Base-by-base conservation (phyloP, 495 filamentous ascomycete species). In the Talaromyces ruber region DNA sequence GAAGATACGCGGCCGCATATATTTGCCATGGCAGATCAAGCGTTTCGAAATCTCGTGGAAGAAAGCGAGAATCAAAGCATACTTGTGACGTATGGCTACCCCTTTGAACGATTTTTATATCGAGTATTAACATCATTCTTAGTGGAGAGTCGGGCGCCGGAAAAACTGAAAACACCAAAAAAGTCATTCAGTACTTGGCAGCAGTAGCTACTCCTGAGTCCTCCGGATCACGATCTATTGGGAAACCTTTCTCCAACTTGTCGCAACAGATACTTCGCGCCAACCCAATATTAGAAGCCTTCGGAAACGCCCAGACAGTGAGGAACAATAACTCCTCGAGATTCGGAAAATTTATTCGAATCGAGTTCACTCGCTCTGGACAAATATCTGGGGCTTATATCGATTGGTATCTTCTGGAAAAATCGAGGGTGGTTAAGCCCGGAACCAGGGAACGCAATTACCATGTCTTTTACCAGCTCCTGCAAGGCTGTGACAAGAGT, bases 101-200 rank as follows among this genome's bases (percentile, higher is more conserved):
- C 6, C 24, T 60, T 4, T 61, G 4, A 16, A n/a, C 24, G 16
- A 21, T 26, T 25, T n/a, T 16, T 1, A 50, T 14, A 50, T 51
- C 30, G 8, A 47, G 37, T 8, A 28, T 25, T 70, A 51, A 71
- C 58, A 52, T 28, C n/a, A 5, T 18, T 3, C 32, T 52, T 58
- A 85, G 82, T 30, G 95, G 95, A 71, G 95, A 99, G 75, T 99
- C 95, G 22, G 95, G 95, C 64, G 95, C 95, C 28, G 95, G 95
- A 64, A 99, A 99, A 75, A 99, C 95, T 0, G 95, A 99, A 71
- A 99, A 99, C 65, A 99, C 95, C 2, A 99, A 99, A 70, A 99
- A 99, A 74, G 95, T 99, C 56, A 99, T 99, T 59, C 95, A 99
- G 64, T 99, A 97, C 72, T 84, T 99, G 53, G 95, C 95, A 22